Percentiles rank a stretch among this genome's conserved stretches.
These are phyloP conservation scores for Mucor saturninus DNA, from an alignment of 371 early-diverging fungal species.

Conservation along the genomic window DNA sequence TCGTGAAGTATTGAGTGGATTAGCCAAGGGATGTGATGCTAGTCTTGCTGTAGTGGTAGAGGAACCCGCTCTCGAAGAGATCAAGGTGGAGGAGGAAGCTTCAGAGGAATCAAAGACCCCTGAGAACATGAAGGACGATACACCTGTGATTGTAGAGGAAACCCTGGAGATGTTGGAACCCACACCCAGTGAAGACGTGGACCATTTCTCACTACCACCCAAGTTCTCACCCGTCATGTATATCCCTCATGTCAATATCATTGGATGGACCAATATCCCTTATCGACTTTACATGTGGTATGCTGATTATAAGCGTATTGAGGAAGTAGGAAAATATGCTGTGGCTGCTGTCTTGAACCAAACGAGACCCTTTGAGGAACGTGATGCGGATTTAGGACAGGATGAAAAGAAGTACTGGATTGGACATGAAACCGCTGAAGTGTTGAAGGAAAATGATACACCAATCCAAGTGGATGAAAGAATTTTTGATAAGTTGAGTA, in stretches of 20 bases:
- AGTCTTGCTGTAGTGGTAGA: slow-evolving; percentile 39
- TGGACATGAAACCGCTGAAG: slow-evolving; percentile 48
- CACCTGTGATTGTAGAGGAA: not conserved
- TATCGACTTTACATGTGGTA: slow-evolving; percentile 64
- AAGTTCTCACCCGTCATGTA: slow-evolving; percentile 66
- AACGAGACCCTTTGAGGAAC: slow-evolving; percentile 50
- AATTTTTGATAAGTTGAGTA: slow-evolving; percentile 36
- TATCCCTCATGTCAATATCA: slow-evolving; percentile 68
- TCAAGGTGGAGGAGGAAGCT: not conserved
- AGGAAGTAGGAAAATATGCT: slow-evolving; percentile 58
- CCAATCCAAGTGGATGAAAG: slow-evolving; percentile 48
- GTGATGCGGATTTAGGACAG: slow-evolving; percentile 59
- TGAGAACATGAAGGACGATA: not conserved
- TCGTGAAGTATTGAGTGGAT: slow-evolving; percentile 63
- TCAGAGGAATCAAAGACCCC: not conserved
- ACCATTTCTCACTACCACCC: slow-evolving; percentile 54
- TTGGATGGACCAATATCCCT: slow-evolving; percentile 70
- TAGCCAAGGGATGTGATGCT: slow-evolving; percentile 63
- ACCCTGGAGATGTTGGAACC: not conserved
- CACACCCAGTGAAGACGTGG: slow-evolving; percentile 14
- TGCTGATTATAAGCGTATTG: slow-evolving; percentile 63
- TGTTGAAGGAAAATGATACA: slow-evolving; percentile 32
- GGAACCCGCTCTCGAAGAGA: not conserved
- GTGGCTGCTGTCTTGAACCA: slow-evolving; percentile 63
- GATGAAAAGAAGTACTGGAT: slow-evolving; percentile 61